Evolutionary conservation across 352 stramenopile genomes (phyloP).

Genomic region (Globisporangium middletonii): DNA sequence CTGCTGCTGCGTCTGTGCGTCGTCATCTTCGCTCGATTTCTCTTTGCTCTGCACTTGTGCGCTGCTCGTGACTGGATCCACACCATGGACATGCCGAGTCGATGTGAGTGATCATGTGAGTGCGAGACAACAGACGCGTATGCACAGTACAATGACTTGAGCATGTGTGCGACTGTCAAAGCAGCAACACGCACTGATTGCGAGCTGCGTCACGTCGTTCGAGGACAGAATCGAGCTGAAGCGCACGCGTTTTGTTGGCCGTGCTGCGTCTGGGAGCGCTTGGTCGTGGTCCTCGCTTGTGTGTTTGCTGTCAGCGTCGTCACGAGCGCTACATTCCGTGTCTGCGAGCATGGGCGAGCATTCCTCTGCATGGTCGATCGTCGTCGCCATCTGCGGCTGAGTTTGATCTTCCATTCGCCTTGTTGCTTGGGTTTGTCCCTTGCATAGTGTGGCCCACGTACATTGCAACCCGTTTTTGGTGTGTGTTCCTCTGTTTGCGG

Average conservation of each 20-base stretch:
- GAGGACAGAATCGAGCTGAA: slow-evolving; percentile 39
- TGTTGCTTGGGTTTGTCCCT: slow-evolving; percentile 12
- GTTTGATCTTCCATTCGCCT: slow-evolving; percentile 22
- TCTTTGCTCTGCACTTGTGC: slow-evolving; percentile 16
- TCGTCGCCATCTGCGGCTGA: not conserved
- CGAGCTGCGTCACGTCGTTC: slow-evolving; percentile 47
- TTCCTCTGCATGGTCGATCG: too few species aligned
- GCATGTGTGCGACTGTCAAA: too few species aligned
- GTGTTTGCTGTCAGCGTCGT: too few species aligned
- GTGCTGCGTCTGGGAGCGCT: slow-evolving; percentile 6
- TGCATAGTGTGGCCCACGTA: not conserved
- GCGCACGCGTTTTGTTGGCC: slow-evolving; percentile 50
- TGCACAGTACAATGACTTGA: too few species aligned
- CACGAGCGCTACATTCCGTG: too few species aligned
- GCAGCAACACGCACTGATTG: slow-evolving; percentile 36
- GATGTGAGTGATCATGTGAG: too few species aligned
- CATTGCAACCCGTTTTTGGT: too few species aligned
- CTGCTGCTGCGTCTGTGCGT: slow-evolving; percentile 19
- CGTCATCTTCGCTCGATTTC: not conserved
- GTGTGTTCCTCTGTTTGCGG: too few species aligned
- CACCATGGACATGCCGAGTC: too few species aligned
- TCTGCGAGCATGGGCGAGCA: too few species aligned
- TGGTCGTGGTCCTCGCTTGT: not conserved
- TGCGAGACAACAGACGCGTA: too few species aligned
- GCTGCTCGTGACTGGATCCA: slow-evolving; percentile 27